Evolutionary conservation across 352 stramenopile genomes (phyloP), one percentile per base, ranked within the genome.

Genomic region (Paralagenidium karlingii): DNA sequence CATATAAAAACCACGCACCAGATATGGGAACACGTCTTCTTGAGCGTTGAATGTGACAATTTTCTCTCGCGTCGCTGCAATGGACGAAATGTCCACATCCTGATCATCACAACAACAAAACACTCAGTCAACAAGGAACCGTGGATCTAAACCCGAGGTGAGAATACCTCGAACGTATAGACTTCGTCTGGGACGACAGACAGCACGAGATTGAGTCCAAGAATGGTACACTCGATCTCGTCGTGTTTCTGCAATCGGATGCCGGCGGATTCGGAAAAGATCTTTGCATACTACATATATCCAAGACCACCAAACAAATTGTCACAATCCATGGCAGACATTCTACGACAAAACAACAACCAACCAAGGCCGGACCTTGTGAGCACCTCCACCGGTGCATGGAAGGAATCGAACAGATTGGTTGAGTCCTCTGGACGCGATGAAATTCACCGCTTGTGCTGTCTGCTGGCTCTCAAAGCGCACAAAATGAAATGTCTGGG

Each of bases 141-240:
- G 26, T 40, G 3, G 15, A 40, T 9, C 1, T 25, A 36, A 30
- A 26, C 11, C 24, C 13, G n/a, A 25, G 53, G 22, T 61, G 13
- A 33, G 21, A 8, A 15, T 38, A 94, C 87, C 62, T 96, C 82
- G 61, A 97, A 99, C 21, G 94, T 98, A 58, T 98, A 99, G 44
- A 96, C 96, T 81, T 99, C 95, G 44, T 97, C 90, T 0, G 91
- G 77, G 8, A 98, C 66, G 43, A 94, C 96, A 13, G 84, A 92
- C 29, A 99, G 67, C 12, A 98, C 65, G 53, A 99, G 96, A 64
- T 98, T 92, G 60, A 99, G 92, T 3, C 96, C 96, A 25, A 91
- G 63, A 48, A 99, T 95, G 21, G 98, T 82, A 57, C 89, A 97
- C 45, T 97, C 82, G 52, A 99, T 93, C 65, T 99, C 96, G 22